These are phyloP conservation scores for Thozetella sp. DNA, from an alignment of 495 filamentous ascomycete species.

Conservation along the genomic window DNA sequence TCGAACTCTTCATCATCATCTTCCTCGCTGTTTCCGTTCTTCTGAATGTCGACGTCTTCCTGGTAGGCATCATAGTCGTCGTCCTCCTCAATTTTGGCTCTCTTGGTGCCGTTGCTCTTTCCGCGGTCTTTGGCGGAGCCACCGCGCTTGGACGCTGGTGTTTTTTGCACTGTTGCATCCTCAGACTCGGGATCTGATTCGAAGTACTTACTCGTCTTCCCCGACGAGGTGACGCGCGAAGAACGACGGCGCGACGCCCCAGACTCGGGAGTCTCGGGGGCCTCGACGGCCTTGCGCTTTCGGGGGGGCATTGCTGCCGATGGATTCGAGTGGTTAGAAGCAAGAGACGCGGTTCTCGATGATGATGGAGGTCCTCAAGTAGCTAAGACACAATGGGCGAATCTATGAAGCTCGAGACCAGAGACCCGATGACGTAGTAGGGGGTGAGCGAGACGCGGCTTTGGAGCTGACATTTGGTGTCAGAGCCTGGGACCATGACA, in stretches of 20 bases:
- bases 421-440: no score
- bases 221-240: constrained; percentile 28
- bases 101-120: constrained; percentile 10
- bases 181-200: constrained; percentile 20
- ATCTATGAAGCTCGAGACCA: no score
- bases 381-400: no score
- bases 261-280: constrained; percentile 10
- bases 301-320: background rate
- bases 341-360: no score
- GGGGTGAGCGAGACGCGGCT: no score
- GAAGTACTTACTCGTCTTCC: constrained; percentile 41
- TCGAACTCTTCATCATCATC: constrained; percentile 36
- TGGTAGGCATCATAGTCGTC: constrained; percentile 20
- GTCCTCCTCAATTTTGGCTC: constrained; percentile 15
- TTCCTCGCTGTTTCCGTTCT: constrained; percentile 11
- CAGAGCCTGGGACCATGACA: no score
- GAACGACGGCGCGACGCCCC: constrained; percentile 30
- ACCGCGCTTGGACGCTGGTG: background rate
- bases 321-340: no score
- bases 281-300: background rate
- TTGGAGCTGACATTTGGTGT: no score
- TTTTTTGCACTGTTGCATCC: constrained; percentile 1
- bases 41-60: constrained; percentile 13
- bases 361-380: no score
- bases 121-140: constrained; percentile 2